Evolutionary conservation across 192 early-diverging fungal species (phyloP).

Genomic region (Chytriomyces sp.): DNA sequence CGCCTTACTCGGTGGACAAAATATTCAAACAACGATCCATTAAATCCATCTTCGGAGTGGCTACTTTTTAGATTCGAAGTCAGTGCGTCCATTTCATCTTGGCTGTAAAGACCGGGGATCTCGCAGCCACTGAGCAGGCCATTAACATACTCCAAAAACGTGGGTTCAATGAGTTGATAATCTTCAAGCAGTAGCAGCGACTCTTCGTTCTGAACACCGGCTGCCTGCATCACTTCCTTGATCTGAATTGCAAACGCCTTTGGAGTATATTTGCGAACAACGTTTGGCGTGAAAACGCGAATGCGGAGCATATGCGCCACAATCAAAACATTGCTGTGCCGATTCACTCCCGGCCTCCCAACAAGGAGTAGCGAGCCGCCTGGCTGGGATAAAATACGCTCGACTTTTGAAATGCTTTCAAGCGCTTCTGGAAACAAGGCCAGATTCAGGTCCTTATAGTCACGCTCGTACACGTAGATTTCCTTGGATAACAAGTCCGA

Average conservation of each 20-base stretch:
- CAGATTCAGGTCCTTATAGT: slow-evolving; percentile 52
- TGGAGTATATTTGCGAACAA: slow-evolving; percentile 44
- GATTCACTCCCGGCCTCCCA: slow-evolving; percentile 60
- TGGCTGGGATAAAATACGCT: slow-evolving; percentile 53
- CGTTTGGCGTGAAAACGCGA: slow-evolving; percentile 45
- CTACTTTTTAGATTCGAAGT: slow-evolving; percentile 48
- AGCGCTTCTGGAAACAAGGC: slow-evolving; percentile 56
- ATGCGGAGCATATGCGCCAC: slow-evolving; percentile 51
- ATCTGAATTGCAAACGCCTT: slow-evolving; percentile 56
- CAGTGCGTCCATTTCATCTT: slow-evolving; percentile 61
- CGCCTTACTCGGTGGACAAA: slow-evolving; percentile 53
- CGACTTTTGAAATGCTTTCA: slow-evolving; percentile 49
- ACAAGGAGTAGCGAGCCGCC: slow-evolving; percentile 60
- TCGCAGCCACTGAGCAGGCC: slow-evolving; percentile 60
- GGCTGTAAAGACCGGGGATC: slow-evolving; percentile 58
- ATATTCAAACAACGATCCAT: slow-evolving; percentile 60
- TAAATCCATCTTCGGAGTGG: slow-evolving; percentile 58
- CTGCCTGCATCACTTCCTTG: slow-evolving; percentile 56
- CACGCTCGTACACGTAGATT: slow-evolving; percentile 49
- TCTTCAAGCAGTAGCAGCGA: slow-evolving; percentile 61
- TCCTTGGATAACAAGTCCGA: slow-evolving; percentile 35
- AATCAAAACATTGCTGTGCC: slow-evolving; percentile 44
- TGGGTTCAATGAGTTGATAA: slow-evolving; percentile 52
- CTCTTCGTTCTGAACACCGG: slow-evolving; percentile 49
- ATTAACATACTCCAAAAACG: slow-evolving; percentile 60